Evolutionary conservation across 225 moss, liverwort and hornwort genomes (phyloP).

Genomic region (Sphagnum contortum): DNA sequence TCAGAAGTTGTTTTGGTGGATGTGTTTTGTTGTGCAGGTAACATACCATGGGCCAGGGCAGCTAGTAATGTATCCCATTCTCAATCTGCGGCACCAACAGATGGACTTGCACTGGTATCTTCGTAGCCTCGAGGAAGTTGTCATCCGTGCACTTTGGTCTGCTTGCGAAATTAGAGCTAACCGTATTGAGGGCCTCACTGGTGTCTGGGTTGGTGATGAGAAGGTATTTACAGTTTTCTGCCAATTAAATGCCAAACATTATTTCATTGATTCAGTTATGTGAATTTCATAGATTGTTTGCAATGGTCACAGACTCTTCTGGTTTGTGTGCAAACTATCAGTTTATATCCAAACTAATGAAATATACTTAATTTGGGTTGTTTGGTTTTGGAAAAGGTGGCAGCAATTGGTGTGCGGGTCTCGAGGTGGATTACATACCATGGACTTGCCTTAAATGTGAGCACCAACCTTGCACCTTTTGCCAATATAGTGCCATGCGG

Average conservation of each 20-base stretch:
- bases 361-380: background rate
- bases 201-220: slow-evolving; percentile 71
- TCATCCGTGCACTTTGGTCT: slow-evolving; percentile 55
- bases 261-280: too few species aligned
- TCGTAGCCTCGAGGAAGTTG: slow-evolving; percentile 71
- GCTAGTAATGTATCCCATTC: slow-evolving; percentile 81
- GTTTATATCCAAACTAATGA: too few species aligned
- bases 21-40: slow-evolving; percentile 16
- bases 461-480: slow-evolving; percentile 59
- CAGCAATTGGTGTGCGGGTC: slow-evolving; percentile 78
- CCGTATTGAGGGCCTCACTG: slow-evolving; percentile 70
- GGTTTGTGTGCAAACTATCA: too few species aligned
- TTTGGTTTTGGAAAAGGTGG: slow-evolving; percentile 33
- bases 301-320: too few species aligned
- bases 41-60: slow-evolving; percentile 92
- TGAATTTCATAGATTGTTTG: too few species aligned
- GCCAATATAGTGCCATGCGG: slow-evolving; percentile 74
- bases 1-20: background rate
- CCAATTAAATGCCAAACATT: too few species aligned
- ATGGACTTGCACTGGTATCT: slow-evolving; percentile 89
- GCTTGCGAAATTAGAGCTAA: slow-evolving; percentile 53
- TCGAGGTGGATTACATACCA: slow-evolving; percentile 91
- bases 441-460: slow-evolving; percentile 79
- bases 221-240: slow-evolving; percentile 9
- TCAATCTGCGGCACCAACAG: slow-evolving; percentile 57